phyloP scores from a whole-genome alignment of 2,329 filamentous ascomycete genomes.

The Lecanoromycetidae sp. region DNA sequence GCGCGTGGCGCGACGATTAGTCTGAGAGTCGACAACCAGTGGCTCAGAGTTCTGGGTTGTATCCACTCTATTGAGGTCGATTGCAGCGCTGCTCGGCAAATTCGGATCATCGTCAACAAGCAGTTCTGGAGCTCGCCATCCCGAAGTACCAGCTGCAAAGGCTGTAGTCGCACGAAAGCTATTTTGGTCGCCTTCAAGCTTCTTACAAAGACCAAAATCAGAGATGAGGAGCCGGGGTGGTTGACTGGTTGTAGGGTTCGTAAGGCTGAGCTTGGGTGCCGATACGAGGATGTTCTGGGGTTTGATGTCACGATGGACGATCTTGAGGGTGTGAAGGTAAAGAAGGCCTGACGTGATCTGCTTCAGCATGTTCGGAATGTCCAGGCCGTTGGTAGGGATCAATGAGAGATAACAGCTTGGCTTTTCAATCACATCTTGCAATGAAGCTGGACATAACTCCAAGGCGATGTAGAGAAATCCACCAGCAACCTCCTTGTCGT shows the following conservation, averaged over 20 bases:
- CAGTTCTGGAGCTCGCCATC: conserved; percentile 92
- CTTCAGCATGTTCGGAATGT: conserved; percentile 67
- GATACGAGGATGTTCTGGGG: conserved; percentile 92
- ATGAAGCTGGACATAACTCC: conserved; percentile 83
- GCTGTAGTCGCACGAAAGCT: conserved; percentile 91
- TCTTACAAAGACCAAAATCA: conserved; percentile 96
- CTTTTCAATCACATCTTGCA: conserved; percentile 81
- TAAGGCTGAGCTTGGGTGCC: conserved; percentile 38
- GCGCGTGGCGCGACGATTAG: conserved; percentile 72
- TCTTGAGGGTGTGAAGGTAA: conserved; percentile 80
- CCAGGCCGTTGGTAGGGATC: conserved; percentile 58
- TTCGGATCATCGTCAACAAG: conserved; percentile 60
- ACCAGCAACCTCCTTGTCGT: conserved; percentile 74
- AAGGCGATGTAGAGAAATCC: conserved; percentile 94
- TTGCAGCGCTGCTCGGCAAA: conserved; percentile 15
- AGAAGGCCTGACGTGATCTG: conserved; percentile 83
- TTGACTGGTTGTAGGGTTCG: conserved; percentile 42
- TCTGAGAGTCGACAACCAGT: conserved; percentile 42
- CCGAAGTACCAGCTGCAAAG: conserved; percentile 82
- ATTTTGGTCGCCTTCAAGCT: conserved; percentile 84
- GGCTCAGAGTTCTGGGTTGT: conserved; percentile 34
- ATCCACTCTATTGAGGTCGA: conserved; percentile 5
- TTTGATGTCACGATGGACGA: conserved; percentile 94
- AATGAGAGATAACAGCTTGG: conserved; percentile 55
- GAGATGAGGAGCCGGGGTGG: conserved; percentile 83